A percentile compares a stretch with the other conserved stretches of the same genome.
Conservation (phyloP, 768 basidiomycete genomes). For the Pleurotus pulmonarius region DNA sequence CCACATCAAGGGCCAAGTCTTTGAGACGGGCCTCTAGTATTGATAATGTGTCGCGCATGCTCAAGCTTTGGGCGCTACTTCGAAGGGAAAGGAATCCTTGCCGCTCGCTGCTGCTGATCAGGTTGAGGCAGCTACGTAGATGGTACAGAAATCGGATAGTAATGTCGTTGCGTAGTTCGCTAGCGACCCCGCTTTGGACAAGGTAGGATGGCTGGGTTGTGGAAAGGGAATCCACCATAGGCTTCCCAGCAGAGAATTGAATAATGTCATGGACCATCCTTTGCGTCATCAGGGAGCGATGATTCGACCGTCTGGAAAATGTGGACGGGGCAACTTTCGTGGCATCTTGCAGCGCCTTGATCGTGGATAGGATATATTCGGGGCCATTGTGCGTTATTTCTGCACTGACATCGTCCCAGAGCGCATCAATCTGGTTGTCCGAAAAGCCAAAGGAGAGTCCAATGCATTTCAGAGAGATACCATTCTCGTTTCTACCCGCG, state of each 20-base stretch:
- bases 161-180: conserved; percentile 61
- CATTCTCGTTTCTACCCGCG: background rate
- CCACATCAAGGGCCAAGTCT: conserved; percentile 36
- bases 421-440: conserved; percentile 10
- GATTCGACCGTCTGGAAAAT: conserved; percentile 23
- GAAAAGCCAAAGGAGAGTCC: background rate
- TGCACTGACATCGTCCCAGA: conserved; percentile 17
- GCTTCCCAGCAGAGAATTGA: conserved; percentile 40
- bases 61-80: conserved; percentile 8
- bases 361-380: conserved; percentile 33
- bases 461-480: background rate
- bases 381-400: conserved; percentile 39
- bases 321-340: conserved; percentile 19
- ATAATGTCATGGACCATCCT: conserved; percentile 47
- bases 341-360: conserved; percentile 24
- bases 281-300: conserved; percentile 27
- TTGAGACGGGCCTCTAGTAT: conserved; percentile 35
- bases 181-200: conserved; percentile 70
- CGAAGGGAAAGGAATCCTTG: conserved; percentile 9
- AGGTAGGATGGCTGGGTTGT: conserved; percentile 83
- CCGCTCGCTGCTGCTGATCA: conserved; percentile 27
- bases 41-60: conserved; percentile 27
- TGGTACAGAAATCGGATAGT: conserved; percentile 78
- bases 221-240: conserved; percentile 72
- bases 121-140: conserved; percentile 63